Evolutionary conservation across 768 basidiomycete species (phyloP).

Genomic region (Trametes sanguinea): DNA sequence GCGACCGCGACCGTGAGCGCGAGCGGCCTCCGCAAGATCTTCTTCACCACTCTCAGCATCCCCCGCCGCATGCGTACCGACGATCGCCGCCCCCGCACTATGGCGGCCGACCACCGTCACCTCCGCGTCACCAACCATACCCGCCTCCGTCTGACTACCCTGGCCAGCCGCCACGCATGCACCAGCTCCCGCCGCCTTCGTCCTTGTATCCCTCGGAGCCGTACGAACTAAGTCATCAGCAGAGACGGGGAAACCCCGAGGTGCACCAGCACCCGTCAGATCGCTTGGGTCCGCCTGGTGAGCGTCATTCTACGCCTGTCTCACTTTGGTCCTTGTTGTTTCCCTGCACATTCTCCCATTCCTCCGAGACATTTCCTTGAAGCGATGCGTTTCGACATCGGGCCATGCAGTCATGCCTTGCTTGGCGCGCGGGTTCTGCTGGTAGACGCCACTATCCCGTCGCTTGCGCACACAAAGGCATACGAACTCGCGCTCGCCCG

Average conservation of each 20-base stretch:
- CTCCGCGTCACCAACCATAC: slow-evolving; percentile 20
- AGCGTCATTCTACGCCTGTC: slow-evolving; percentile 10
- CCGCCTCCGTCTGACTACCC: slow-evolving; percentile 20
- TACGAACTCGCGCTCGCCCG: not conserved
- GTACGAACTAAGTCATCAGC: slow-evolving; percentile 23
- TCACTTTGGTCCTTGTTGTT: slow-evolving; percentile 4
- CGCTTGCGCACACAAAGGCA: slow-evolving; percentile 10
- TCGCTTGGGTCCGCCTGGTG: slow-evolving; percentile 19
- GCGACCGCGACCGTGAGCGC: slow-evolving; percentile 29
- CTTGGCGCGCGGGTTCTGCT: not conserved
- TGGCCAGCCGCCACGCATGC: slow-evolving; percentile 18
- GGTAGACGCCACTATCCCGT: not conserved
- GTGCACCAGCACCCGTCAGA: slow-evolving; percentile 25
- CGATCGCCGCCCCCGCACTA: slow-evolving; percentile 23
- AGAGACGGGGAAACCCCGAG: slow-evolving; percentile 21
- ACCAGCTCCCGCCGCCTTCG: slow-evolving; percentile 28
- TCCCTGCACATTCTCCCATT: not conserved
- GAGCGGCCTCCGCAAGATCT: slow-evolving; percentile 25
- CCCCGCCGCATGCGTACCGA: slow-evolving; percentile 21
- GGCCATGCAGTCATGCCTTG: not conserved
- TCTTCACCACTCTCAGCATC: slow-evolving; percentile 24
- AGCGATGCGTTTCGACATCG: not conserved
- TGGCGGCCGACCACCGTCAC: slow-evolving; percentile 16
- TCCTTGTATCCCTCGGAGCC: slow-evolving; percentile 23
- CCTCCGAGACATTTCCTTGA: not conserved